These are phyloP conservation scores for Maudiozyma serrabonitensis DNA, from an alignment of 805 yeast genomes.

Conservation along the genomic window DNA sequence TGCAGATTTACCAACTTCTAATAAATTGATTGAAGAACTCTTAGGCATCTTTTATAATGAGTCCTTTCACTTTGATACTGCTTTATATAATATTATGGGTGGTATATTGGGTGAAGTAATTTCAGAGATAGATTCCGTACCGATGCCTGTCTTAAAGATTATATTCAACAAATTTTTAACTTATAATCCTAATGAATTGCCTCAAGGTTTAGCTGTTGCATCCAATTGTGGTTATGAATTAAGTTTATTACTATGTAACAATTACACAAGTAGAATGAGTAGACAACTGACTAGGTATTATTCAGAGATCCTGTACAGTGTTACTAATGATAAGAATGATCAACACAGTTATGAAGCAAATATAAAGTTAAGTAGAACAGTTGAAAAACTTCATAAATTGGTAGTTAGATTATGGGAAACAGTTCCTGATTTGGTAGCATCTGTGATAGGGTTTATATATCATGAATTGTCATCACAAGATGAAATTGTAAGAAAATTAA, in stretches of 20 bases:
- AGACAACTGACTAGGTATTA: slow-evolving; percentile 70
- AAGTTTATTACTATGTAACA: slow-evolving; percentile 56
- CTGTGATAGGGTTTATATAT: slow-evolving; percentile 70
- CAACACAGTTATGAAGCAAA: slow-evolving; percentile 9
- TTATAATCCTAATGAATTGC: slow-evolving; percentile 19
- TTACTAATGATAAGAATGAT: slow-evolving; percentile 15
- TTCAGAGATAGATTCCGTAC: slow-evolving; percentile 57
- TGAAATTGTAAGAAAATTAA: slow-evolving; percentile 49
- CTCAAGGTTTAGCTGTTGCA: slow-evolving; percentile 23
- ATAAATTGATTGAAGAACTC: slow-evolving; percentile 40
- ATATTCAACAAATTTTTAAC: slow-evolving; percentile 55
- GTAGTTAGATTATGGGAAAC: slow-evolving; percentile 64
- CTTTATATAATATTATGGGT: slow-evolving; percentile 50
- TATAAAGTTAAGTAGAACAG: slow-evolving; percentile 27
- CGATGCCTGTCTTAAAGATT: slow-evolving; percentile 49
- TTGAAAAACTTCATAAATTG: slow-evolving; percentile 54
- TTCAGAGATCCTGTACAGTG: slow-evolving; percentile 61
- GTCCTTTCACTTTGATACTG: slow-evolving; percentile 38
- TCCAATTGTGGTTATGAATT: slow-evolving; percentile 54
- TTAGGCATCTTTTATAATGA: slow-evolving; percentile 55
- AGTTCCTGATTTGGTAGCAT: slow-evolving; percentile 62
- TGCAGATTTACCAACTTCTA: slow-evolving; percentile 62
- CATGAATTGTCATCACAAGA: slow-evolving; percentile 72
- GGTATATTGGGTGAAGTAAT: slow-evolving; percentile 70
- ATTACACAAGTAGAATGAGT: slow-evolving; percentile 63